These are phyloP conservation scores for Nitzschia sp. DNA, from an alignment of 108 stramenopile species.

Conservation along the genomic window DNA sequence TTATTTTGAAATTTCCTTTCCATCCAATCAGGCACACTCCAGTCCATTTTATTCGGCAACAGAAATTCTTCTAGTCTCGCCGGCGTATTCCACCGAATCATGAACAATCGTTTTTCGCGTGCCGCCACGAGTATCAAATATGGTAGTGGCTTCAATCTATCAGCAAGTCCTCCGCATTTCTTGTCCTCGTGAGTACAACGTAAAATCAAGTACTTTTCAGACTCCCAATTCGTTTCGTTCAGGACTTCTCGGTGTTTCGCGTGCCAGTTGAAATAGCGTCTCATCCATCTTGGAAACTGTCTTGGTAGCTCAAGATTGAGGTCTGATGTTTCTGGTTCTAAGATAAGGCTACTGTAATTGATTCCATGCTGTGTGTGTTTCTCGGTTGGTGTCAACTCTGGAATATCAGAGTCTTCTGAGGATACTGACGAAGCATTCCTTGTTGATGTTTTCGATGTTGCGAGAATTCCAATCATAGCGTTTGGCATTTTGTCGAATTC, in stretches of 20 bases:
- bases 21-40: conserved; percentile 40
- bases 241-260: conserved; percentile 3
- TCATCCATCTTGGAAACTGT: conserved; percentile 33
- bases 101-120: conserved; percentile 37
- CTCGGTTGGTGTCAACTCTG: neutral
- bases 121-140: conserved; percentile 33
- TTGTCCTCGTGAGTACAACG: conserved; percentile 14
- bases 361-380: neutral
- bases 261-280: conserved; percentile 44
- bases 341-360: too few relatives aligned
- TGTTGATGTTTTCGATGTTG: neutral
- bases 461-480: neutral
- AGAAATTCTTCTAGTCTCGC: conserved; percentile 48
- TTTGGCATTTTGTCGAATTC: neutral
- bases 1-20: neutral
- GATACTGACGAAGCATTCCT: neutral
- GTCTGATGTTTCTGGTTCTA: neutral
- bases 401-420: neutral
- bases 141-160: conserved; percentile 51
- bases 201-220: conserved; percentile 29
- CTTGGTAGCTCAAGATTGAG: neutral
- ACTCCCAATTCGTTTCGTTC: conserved; percentile 29
- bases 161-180: conserved; percentile 49
- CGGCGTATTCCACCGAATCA: conserved; percentile 50
- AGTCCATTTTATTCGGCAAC: conserved; percentile 42